Evolutionary conservation across 2,329 filamentous ascomycete genomes (phyloP).

Genomic region (Drechslerella stenobrocha): DNA sequence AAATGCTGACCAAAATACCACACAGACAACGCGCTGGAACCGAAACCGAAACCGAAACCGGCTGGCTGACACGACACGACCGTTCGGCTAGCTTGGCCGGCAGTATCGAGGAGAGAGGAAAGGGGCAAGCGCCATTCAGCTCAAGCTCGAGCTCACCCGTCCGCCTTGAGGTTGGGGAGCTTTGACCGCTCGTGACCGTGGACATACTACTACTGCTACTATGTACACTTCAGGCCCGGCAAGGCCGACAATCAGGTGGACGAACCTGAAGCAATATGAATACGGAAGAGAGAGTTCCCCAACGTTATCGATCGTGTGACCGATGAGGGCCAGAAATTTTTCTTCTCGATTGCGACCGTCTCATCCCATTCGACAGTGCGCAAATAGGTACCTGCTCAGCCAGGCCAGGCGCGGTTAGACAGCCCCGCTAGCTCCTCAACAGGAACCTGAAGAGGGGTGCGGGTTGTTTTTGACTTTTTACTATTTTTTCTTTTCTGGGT

Average conservation of each 20-base stretch:
- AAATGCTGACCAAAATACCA: slow-evolving; percentile 36
- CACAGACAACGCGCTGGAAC: slow-evolving; percentile 23
- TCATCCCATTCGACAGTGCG: too few species aligned
- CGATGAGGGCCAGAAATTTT: too few species aligned
- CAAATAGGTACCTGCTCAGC: not conserved
- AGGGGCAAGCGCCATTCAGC: not conserved
- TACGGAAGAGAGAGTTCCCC: too few species aligned
- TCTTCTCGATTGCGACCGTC: too few species aligned
- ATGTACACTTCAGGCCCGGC: too few species aligned
- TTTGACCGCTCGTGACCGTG: slow-evolving; percentile 3
- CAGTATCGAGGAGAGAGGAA: not conserved
- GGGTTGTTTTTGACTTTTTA: not conserved
- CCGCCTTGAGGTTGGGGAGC: not conserved
- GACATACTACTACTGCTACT: too few species aligned
- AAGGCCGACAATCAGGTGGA: too few species aligned
- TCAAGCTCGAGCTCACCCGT: not conserved
- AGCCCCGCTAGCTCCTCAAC: not conserved
- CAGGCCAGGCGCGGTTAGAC: too few species aligned
- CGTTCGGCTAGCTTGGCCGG: not conserved
- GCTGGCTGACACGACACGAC: too few species aligned
- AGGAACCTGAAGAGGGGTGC: not conserved
- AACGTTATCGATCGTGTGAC: too few species aligned
- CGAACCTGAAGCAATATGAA: too few species aligned
- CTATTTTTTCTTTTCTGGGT: not conserved
- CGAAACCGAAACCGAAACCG: not conserved